Conservation (phyloP, 768 basidiomycete genomes). For the Lactifluus piperatus region DNA sequence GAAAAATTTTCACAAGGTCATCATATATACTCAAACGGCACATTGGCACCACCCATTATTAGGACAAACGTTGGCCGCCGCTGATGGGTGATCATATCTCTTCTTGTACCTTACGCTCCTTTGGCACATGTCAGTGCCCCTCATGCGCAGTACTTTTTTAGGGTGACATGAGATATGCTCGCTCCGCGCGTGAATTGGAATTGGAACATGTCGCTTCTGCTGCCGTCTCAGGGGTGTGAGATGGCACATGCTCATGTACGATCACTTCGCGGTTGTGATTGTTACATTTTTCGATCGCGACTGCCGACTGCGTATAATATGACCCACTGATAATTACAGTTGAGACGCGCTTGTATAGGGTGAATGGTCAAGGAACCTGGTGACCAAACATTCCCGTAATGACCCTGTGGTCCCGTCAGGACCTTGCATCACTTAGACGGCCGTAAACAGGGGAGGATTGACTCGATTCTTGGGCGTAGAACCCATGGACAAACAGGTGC, state of each 20-base stretch:
- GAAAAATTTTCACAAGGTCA: background rate
- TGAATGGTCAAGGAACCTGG: background rate
- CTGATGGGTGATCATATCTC: background rate
- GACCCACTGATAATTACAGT: conserved; percentile 2
- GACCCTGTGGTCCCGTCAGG: background rate
- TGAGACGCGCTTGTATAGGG: background rate
- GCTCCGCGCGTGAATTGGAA: conserved; percentile 9
- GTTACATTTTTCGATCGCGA: conserved; percentile 9
- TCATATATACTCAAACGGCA: background rate
- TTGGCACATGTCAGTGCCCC: background rate
- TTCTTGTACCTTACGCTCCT: background rate
- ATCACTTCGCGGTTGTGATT: conserved; percentile 3
- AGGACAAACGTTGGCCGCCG: background rate
- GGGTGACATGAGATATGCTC: conserved; percentile 7
- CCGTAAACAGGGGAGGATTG: conserved; percentile 6
- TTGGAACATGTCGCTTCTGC: conserved; percentile 6
- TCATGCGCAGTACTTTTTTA: too few species aligned
- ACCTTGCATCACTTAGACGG: background rate
- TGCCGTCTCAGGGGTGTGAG: conserved; percentile 12
- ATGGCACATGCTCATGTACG: conserved; percentile 11
- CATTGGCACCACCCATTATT: background rate
- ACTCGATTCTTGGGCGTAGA: conserved; percentile 3
- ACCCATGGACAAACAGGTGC: background rate
- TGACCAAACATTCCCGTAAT: conserved; percentile 2
- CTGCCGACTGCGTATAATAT: background rate